A percentile compares a stretch with the other conserved stretches of the same genome.
These are phyloP conservation scores for Asterochloris sp. DNA, from an alignment of 139 green algal genomes.

Conservation along the genomic window DNA sequence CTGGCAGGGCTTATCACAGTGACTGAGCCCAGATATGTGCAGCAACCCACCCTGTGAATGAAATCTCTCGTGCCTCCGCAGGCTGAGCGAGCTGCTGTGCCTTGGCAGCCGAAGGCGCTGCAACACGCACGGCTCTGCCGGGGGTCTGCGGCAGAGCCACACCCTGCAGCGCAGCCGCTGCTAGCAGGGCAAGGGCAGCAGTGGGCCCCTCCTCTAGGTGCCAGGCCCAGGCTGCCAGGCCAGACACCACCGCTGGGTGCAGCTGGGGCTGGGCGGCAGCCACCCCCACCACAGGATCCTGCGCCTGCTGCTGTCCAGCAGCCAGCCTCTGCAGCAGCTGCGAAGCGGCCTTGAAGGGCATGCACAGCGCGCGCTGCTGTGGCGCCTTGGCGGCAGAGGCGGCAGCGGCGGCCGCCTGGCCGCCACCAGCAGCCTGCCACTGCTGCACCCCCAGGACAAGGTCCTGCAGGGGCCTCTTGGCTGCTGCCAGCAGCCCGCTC, in stretches of 20 bases:
- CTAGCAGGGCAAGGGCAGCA: conserved; percentile 2
- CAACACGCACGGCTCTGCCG: too few species aligned
- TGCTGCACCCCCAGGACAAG: not conserved
- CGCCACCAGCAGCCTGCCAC: not conserved
- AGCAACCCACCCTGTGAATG: too few species aligned
- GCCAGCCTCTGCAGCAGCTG: not conserved
- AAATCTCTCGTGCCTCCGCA: too few species aligned
- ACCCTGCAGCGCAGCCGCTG: not conserved
- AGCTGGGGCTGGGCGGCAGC: not conserved
- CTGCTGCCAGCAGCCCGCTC: conserved; percentile 1
- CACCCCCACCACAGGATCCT: not conserved
- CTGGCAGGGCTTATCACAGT: too few species aligned
- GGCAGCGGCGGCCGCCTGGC: not conserved
- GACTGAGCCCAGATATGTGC: too few species aligned
- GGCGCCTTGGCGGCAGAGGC: not conserved
- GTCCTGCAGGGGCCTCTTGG: not conserved
- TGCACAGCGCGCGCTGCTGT: not conserved
- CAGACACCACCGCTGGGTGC: conserved; percentile 4
- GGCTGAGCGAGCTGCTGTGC: too few species aligned
- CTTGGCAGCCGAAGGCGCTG: too few species aligned
- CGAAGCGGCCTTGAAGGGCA: not conserved
- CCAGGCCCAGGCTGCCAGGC: not conserved
- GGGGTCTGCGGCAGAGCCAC: too few species aligned
- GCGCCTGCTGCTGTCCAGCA: not conserved
- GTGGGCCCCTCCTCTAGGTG: not conserved